A percentile compares a stretch with the other conserved stretches of the same genome.
These are phyloP conservation scores for Camelina sativa DNA, from an alignment of 345 rosid species.

Conservation along the genomic window DNA sequence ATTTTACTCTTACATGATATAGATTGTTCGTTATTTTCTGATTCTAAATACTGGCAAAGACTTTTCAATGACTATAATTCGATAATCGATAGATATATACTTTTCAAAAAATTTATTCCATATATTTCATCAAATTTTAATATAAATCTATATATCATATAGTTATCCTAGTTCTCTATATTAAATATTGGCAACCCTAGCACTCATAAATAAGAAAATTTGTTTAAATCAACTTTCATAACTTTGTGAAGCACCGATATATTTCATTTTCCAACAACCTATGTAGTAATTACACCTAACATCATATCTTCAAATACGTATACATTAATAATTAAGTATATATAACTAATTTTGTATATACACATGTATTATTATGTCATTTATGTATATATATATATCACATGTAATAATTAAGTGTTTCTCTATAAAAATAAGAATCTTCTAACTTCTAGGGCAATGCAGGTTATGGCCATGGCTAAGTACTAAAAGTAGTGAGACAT, in stretches of 20 bases:
- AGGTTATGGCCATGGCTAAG: constrained; percentile 15
- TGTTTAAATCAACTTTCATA: background rate
- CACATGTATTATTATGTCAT: background rate
- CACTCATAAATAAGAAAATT: background rate
- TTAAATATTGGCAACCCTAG: background rate
- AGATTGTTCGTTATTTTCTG: background rate
- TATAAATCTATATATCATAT: background rate
- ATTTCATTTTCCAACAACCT: no score
- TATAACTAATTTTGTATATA: background rate
- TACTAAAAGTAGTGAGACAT: background rate
- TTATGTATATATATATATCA: background rate
- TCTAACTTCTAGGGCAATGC: constrained; percentile 35
- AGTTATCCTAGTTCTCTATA: background rate
- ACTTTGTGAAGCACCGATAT: background rate
- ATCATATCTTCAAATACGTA: background rate
- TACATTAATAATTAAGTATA: background rate
- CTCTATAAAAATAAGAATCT: constrained; percentile 26
- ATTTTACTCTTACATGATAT: constrained; percentile 1
- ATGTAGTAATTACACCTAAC: background rate
- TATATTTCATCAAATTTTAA: background rate
- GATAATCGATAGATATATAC: background rate
- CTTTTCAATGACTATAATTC: background rate
- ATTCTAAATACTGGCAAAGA: background rate
- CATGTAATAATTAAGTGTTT: background rate
- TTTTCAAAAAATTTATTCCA: no score